phyloP scores from a whole-genome alignment of 2,329 filamentous ascomycete genomes.

The Pseudogymnoascus destructans region DNA sequence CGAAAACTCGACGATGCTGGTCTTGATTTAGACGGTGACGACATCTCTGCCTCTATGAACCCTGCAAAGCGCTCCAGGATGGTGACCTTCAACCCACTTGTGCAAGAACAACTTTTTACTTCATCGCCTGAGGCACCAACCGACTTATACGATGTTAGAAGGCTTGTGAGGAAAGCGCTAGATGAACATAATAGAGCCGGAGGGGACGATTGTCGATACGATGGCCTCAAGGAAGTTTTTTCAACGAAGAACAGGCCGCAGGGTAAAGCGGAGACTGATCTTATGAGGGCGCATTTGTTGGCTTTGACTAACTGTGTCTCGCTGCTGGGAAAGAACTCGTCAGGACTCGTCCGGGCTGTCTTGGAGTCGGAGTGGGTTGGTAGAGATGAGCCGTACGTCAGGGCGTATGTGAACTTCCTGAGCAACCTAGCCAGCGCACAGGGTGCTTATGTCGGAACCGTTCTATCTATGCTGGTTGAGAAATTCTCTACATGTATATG shows the following conservation, averaged over 20 bases:
- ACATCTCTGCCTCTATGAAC: conserved; percentile 18
- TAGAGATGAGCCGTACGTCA: conserved; percentile 50
- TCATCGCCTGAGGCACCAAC: background rate
- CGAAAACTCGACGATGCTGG: background rate
- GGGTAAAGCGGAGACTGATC: conserved; percentile 28
- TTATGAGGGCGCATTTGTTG: conserved; percentile 47
- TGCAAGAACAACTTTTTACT: conserved; percentile 11
- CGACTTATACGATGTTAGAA: background rate
- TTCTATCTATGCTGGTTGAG: conserved; percentile 68
- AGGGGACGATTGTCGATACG: conserved; percentile 45
- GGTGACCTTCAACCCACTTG: conserved; percentile 24
- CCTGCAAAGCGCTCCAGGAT: conserved; percentile 21
- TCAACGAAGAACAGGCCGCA: conserved; percentile 13
- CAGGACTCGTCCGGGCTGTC: conserved; percentile 43
- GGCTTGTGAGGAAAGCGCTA: conserved; percentile 1
- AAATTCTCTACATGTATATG: conserved; percentile 50
- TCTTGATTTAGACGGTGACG: conserved; percentile 13
- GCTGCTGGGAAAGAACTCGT: conserved; percentile 45
- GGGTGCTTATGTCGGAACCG: conserved; percentile 58
- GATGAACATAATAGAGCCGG: background rate
- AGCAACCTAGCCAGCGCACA: conserved; percentile 69
- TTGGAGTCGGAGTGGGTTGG: conserved; percentile 53
- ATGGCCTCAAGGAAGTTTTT: conserved; percentile 45
- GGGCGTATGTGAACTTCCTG: conserved; percentile 55
- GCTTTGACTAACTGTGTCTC: conserved; percentile 49